Conservation (phyloP, 495 filamentous ascomycete genomes). For the Penicillium tannophilum region DNA sequence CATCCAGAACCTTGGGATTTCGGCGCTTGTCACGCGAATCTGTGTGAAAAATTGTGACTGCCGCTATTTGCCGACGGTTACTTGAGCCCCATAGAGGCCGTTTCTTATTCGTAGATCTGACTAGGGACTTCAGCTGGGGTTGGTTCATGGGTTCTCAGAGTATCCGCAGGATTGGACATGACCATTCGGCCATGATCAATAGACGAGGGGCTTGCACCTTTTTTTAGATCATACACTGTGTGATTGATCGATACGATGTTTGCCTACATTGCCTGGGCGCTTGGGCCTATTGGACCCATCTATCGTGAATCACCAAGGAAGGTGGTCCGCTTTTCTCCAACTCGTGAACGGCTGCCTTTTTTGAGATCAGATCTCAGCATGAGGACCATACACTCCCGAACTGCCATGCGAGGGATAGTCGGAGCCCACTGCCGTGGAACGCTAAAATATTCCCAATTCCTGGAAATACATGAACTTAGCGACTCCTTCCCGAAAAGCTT, state of each 20-base stretch:
- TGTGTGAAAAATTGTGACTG: neutral
- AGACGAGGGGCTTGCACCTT: neutral
- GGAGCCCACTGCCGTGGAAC: conserved; percentile 18
- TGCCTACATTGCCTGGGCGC: conserved; percentile 24
- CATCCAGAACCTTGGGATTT: neutral
- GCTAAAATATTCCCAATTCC: conserved; percentile 18
- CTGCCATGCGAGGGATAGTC: conserved; percentile 20
- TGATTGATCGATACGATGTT: conserved; percentile 6
- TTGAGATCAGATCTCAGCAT: conserved; percentile 2
- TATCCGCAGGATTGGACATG: too few relatives aligned
- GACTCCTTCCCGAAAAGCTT: conserved; percentile 15
- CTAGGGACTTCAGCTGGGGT: too few relatives aligned
- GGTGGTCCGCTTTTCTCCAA: conserved; percentile 17
- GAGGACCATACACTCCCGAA: neutral
- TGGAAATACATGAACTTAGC: conserved; percentile 17
- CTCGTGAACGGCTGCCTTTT: conserved; percentile 18
- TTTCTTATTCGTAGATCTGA: neutral
- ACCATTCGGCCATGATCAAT: too few relatives aligned
- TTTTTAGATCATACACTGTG: neutral
- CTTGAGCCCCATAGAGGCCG: neutral
- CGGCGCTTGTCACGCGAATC: neutral
- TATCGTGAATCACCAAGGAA: conserved; percentile 1
- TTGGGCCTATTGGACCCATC: conserved; percentile 15
- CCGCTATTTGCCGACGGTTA: neutral
- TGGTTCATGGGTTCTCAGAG: too few relatives aligned